Evolutionary conservation across 441 rosid genomes (phyloP), one percentile per base, ranked within the genome.

Genomic region (Syzygium syzygioides): DNA sequence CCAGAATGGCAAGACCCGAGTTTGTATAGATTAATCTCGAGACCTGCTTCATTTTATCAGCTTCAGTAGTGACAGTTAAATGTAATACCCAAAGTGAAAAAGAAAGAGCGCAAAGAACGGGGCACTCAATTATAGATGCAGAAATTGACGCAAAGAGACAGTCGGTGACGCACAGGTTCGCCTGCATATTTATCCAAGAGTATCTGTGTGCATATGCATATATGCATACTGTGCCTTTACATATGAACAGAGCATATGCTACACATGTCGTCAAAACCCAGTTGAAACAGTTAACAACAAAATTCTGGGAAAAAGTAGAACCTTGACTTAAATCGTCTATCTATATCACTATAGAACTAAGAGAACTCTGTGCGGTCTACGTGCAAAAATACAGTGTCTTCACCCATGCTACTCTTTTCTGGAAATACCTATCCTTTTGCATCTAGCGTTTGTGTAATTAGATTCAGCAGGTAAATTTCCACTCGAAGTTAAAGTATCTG

Each of bases 1-100:
- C 98, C 92, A 96, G 90, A 87, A 96, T 91, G 59, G 95, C 94
- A 71, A 85, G 86, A 57, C 97, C 97, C 80, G 97, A 93, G 90
- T 96, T 95, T 88, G 97, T 94, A 89, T 95, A 96, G 80, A 94
- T 95, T 87, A 96, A 92, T 88, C 97, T 95, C 87, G 95, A 89
- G 87, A 96, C 95, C 98, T 97, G 95, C 25, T 66, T 66, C 45
- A 9, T 66, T 64, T 66, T 66, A 66, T 66, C 14, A 32, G 26
- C 4, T 66, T 66, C 79, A 66, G 79, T 9, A 3, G 13, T 18
- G 79, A 18, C 13, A 66, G 45, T 32, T 66, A 32, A 66, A 66
- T 32, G 0, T 62, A 62, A 62, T 0, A 62, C 71, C 3, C 0
- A 18, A 0, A 32, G 30, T 4, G 2, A 2, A 30, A 66, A 66